Evolutionary conservation across 148 eudicot genomes (phyloP), one percentile per base, ranked within the genome.

Genomic region (Spergularia bocconei): DNA sequence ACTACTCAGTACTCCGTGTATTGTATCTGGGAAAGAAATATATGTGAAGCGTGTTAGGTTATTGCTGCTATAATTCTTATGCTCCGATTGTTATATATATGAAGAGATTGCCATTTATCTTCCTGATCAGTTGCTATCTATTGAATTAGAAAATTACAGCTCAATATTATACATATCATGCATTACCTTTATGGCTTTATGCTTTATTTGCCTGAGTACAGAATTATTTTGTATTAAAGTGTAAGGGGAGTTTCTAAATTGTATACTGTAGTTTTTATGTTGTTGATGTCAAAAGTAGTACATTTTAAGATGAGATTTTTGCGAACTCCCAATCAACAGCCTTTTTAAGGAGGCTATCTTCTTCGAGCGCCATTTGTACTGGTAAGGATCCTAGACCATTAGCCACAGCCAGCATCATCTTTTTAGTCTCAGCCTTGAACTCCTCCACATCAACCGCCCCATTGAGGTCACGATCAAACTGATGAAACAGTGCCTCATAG

Each of bases 371-470:
- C 78, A 75, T 75, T 23, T 67, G 78, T 3, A 75, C 47, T 20
- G 72, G 78, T 75, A 75, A 54, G 72, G 58, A 44, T 16, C 78
- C 78, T 9, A 75, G 20, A 20, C 78, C 78, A 56, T 75, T 67
- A 23, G 78, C 78, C 33, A 75, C 78, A 56, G 78, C 78, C 11
- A 75, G 64, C 78, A 75, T 66, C 78, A 75, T 75, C 56, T 71
- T 75, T 54, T 67, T 75, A 4, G 72, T 75, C 78, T 75, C 72
- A 15, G 72, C 65, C 47, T 75, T 75, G 44, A 56, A 66, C 65
- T 75, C 78, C 36, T 75, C 23, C 19, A 67, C 23, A 25, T 75
- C 78, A 23, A 75, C 57, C 11, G 36, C 62, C 13, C 77, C 77
- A 51, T 63, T 65, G 7, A 65, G 78, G 48, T 75, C 71, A 15